Conservation (phyloP, 768 basidiomycete species). For the Lactarius tabidus region DNA sequence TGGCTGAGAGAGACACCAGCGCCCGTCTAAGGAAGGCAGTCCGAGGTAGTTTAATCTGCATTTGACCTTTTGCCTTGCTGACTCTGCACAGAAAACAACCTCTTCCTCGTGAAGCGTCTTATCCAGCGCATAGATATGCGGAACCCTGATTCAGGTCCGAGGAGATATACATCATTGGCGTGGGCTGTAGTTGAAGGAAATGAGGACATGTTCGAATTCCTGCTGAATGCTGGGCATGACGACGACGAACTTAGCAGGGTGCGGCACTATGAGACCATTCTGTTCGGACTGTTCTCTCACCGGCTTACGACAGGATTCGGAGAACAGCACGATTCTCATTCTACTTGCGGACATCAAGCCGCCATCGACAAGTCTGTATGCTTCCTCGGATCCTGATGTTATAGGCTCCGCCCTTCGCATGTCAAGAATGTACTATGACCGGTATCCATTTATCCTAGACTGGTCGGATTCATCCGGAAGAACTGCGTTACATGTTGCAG, state of each 20-base stretch:
- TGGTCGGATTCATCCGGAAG: conserved; percentile 91
- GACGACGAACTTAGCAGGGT: conserved; percentile 91
- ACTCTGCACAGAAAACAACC: conserved; percentile 73
- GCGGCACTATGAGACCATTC: conserved; percentile 31
- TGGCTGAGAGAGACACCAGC: conserved; percentile 82
- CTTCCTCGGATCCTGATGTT: conserved; percentile 52
- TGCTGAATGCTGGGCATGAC: conserved; percentile 83
- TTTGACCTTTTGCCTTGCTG: not conserved
- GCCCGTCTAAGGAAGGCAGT: conserved; percentile 74
- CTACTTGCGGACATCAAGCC: conserved; percentile 83
- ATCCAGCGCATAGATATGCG: conserved; percentile 84
- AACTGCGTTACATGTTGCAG: conserved; percentile 85
- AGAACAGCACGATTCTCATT: conserved; percentile 91
- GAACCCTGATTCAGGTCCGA: conserved; percentile 75
- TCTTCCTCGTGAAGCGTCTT: conserved; percentile 87
- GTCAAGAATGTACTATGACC: conserved; percentile 82
- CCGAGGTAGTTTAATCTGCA: conserved; percentile 47
- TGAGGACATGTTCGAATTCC: conserved; percentile 91
- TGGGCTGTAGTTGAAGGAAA: conserved; percentile 89
- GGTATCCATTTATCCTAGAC: conserved; percentile 82
- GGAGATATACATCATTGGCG: conserved; percentile 81
- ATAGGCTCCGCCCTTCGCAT: conserved; percentile 76
- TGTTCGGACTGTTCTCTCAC: conserved; percentile 2
- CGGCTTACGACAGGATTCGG: conserved; percentile 60
- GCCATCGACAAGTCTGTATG: conserved; percentile 42